Conservation (phyloP, 2,329 filamentous ascomycete genomes). For the Lasiodiplodia theobromae region DNA sequence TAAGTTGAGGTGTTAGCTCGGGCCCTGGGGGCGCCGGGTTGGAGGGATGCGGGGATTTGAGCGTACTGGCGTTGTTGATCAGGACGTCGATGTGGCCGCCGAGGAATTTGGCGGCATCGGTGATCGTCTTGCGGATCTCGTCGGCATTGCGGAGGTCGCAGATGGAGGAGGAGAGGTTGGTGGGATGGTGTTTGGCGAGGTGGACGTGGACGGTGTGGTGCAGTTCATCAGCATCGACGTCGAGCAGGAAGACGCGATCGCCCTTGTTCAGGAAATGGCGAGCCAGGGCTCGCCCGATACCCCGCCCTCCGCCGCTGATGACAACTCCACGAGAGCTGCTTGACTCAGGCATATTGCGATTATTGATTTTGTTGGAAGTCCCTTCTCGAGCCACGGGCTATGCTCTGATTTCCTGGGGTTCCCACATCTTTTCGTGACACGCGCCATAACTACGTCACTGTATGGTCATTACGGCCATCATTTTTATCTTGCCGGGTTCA, state of each 20-base stretch:
- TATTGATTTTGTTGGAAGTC: neutral
- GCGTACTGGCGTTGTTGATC: constrained; percentile 41
- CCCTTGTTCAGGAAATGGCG: constrained; percentile 51
- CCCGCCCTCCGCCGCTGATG: constrained; percentile 54
- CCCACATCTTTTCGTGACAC: neutral
- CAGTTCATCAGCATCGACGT: constrained; percentile 42
- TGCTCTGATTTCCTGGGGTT: neutral
- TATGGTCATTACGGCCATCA: neutral
- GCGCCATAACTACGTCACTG: neutral
- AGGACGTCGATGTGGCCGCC: constrained; percentile 50
- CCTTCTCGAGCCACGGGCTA: neutral
- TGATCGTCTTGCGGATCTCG: constrained; percentile 51
- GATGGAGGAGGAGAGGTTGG: constrained; percentile 45
- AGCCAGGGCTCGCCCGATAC: constrained; percentile 57
- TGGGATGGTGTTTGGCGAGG: constrained; percentile 37
- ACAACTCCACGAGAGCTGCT: constrained; percentile 39
- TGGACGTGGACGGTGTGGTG: constrained; percentile 36
- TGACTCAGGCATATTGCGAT: neutral
- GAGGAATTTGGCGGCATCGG: constrained; percentile 52
- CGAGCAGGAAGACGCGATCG: constrained; percentile 50
- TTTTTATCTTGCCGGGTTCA: neutral
- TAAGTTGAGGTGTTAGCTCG: neutral
- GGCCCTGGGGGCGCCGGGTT: neutral
- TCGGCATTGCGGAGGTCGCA: constrained; percentile 55
- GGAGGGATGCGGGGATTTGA: neutral